phyloP scores from a whole-genome alignment of 2,329 filamentous ascomycete species.

The Clonostachys sp. region DNA sequence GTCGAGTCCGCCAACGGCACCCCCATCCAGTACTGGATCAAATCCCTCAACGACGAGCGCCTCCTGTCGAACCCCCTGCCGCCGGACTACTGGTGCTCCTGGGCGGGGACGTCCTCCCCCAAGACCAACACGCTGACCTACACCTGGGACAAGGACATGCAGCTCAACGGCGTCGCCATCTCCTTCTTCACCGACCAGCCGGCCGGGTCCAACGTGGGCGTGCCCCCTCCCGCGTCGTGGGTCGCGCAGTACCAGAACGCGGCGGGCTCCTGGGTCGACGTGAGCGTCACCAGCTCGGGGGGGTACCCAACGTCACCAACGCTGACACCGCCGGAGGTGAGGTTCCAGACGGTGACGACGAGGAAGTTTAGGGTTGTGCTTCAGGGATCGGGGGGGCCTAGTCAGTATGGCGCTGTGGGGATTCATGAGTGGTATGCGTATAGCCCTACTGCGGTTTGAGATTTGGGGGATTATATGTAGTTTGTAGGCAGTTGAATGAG shows the following conservation, averaged over 20 bases:
- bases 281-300: slow-evolving; percentile 5
- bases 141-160: slow-evolving; percentile 18
- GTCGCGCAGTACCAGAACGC: slow-evolving; percentile 14
- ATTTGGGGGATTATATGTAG: too few species aligned
- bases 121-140: slow-evolving; percentile 19
- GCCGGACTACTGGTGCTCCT: slow-evolving; percentile 29
- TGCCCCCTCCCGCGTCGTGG: slow-evolving; percentile 20
- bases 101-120: slow-evolving; percentile 20
- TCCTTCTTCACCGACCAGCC: slow-evolving; percentile 22
- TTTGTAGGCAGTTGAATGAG: too few species aligned
- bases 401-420: slow-evolving; percentile 13
- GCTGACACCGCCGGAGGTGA: slow-evolving; percentile 16
- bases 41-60: slow-evolving; percentile 21
- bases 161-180: slow-evolving; percentile 19
- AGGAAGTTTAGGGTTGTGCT: slow-evolving; percentile 12
- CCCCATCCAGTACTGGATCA: slow-evolving; percentile 30
- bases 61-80: slow-evolving; percentile 22
- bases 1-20: slow-evolving; percentile 15
- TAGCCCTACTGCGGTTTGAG: not conserved
- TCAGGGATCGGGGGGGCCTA: slow-evolving; percentile 11
- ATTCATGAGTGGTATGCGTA: slow-evolving; percentile 18
- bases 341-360: slow-evolving; percentile 16
- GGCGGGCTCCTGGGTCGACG: slow-evolving; percentile 10
- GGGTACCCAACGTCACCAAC: slow-evolving; percentile 16
- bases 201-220: slow-evolving; percentile 17